These are phyloP conservation scores for Dipodascus albidus DNA, from an alignment of 805 yeast species.

Conservation along the genomic window DNA sequence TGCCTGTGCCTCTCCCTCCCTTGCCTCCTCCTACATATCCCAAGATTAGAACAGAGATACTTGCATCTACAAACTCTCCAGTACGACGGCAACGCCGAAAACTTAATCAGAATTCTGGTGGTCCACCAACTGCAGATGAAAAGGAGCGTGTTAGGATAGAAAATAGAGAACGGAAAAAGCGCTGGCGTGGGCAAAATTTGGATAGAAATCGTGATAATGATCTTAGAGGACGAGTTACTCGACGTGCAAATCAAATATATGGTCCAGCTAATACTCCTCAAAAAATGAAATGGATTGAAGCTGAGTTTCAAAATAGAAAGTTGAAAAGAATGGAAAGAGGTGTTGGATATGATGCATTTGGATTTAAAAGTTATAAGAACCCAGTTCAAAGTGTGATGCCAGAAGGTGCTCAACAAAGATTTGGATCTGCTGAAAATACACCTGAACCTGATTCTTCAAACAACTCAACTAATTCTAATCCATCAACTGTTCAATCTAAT, in stretches of 20 bases:
- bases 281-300: slow-evolving; percentile 55
- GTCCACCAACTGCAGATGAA: slow-evolving; percentile 22
- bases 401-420: slow-evolving; percentile 5
- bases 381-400: slow-evolving; percentile 1
- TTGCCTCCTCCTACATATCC: neutral
- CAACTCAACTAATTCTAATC: neutral
- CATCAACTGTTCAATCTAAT: neutral
- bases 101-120: neutral
- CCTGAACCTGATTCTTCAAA: neutral
- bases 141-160: slow-evolving; percentile 51
- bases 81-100: neutral
- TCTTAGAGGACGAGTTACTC: slow-evolving; percentile 62
- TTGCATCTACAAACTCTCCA: neutral
- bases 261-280: slow-evolving; percentile 50
- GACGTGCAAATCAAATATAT: slow-evolving; percentile 56
- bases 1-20: neutral
- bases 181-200: slow-evolving; percentile 73
- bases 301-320: slow-evolving; percentile 57
- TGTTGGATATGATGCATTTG: slow-evolving; percentile 8
- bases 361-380: slow-evolving; percentile 1
- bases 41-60: neutral
- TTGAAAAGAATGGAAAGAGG: slow-evolving; percentile 41
- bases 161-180: slow-evolving; percentile 67
- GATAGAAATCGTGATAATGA: slow-evolving; percentile 84
- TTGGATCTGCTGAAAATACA: slow-evolving; percentile 1